Conservation (phyloP, 805 yeast species). For the Middelhovenomyces tepae region DNA sequence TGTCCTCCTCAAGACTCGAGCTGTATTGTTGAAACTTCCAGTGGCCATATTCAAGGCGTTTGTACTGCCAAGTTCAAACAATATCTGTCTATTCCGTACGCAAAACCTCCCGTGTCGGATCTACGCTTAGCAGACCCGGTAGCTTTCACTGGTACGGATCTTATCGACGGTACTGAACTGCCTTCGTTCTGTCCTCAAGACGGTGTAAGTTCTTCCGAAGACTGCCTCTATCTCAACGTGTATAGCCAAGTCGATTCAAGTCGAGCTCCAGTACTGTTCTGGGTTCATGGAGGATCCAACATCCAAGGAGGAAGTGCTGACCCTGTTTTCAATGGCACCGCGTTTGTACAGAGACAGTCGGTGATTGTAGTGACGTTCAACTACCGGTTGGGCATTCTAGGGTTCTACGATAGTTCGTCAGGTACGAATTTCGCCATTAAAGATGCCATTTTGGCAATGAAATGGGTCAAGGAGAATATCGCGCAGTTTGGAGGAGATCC, state of each 20-base stretch:
- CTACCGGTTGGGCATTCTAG: constrained; percentile 30
- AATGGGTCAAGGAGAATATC: constrained; percentile 27
- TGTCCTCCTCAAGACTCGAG: too few relatives aligned
- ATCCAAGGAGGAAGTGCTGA: constrained; percentile 23
- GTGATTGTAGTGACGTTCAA: constrained; percentile 26
- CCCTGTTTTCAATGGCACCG: constrained; percentile 20
- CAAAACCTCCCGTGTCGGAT: constrained; percentile 23
- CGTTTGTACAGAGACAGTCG: constrained; percentile 14
- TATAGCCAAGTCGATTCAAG: constrained; percentile 17
- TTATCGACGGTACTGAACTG: constrained; percentile 16
- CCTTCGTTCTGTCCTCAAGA: constrained; percentile 23
- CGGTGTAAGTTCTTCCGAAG: constrained; percentile 18
- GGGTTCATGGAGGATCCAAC: constrained; percentile 33
- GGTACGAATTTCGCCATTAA: constrained; percentile 21
- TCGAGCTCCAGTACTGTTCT: constrained; percentile 22
- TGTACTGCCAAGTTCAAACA: too few relatives aligned
- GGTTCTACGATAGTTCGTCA: constrained; percentile 24
- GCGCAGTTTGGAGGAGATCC: constrained; percentile 26
- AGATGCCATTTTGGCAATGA: constrained; percentile 24
- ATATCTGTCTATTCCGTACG: constrained; percentile 20
- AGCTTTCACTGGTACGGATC: constrained; percentile 14
- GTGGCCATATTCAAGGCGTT: too few relatives aligned
- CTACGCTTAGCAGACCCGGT: constrained; percentile 22
- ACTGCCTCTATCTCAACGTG: constrained; percentile 26
- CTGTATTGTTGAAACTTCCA: too few relatives aligned